Conservation (phyloP, 176 grass and related monocot genomes). For the Lolium rigidum region DNA sequence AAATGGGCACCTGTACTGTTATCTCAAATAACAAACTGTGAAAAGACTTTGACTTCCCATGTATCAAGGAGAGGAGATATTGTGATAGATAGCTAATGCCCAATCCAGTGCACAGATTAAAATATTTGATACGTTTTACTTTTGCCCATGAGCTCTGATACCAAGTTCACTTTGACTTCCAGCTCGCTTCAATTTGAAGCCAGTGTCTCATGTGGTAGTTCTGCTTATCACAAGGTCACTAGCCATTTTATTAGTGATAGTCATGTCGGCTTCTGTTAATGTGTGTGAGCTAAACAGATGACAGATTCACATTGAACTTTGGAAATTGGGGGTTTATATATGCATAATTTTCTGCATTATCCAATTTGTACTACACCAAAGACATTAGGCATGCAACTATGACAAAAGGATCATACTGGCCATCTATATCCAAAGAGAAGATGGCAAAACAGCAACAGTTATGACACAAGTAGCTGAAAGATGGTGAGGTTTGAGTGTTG, state of each 20-base stretch:
- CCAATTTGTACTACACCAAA: not conserved
- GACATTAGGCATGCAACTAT: slow-evolving; percentile 7
- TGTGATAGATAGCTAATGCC: slow-evolving; percentile 41
- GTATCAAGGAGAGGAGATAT: slow-evolving; percentile 46
- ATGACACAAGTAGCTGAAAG: not conserved
- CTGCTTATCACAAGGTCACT: slow-evolving; percentile 47
- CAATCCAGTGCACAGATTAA: slow-evolving; percentile 17
- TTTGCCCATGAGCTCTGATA: slow-evolving; percentile 29
- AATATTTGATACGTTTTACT: slow-evolving; percentile 34
- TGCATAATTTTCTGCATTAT: not conserved
- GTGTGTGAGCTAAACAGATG: slow-evolving; percentile 42
- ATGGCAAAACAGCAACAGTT: slow-evolving; percentile 2
- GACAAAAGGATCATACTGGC: not conserved
- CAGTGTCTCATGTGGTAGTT: slow-evolving; percentile 53
- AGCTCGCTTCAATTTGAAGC: slow-evolving; percentile 50
- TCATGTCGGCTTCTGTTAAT: slow-evolving; percentile 61
- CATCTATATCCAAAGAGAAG: not conserved
- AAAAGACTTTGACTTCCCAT: slow-evolving; percentile 52
- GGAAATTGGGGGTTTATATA: not conserved
- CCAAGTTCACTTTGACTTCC: slow-evolving; percentile 57
- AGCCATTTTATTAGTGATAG: slow-evolving; percentile 34
- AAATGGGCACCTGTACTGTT: slow-evolving; percentile 34
- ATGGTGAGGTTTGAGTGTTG: not conserved
- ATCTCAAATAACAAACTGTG: slow-evolving; percentile 37
- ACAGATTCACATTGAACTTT: slow-evolving; percentile 3